Evolutionary conservation across 2,329 filamentous ascomycete species (phyloP).

Genomic region (Botryotinia calthae): DNA sequence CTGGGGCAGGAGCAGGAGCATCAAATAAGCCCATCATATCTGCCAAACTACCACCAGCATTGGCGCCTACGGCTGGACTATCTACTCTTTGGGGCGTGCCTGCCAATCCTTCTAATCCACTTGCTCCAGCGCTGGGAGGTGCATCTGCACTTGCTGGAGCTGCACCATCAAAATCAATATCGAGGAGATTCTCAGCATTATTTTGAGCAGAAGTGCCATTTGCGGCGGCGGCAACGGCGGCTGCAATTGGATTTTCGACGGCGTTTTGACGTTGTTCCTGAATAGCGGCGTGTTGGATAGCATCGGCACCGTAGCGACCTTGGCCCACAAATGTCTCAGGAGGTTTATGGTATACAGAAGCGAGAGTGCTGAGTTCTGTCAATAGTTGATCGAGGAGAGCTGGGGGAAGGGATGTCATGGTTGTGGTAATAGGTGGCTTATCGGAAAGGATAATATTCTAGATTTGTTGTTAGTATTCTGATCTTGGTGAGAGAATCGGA

Average conservation of each 20-base stretch:
- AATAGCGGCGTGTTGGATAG: constrained; percentile 91
- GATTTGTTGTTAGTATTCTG: not conserved
- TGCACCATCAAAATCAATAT: constrained; percentile 93
- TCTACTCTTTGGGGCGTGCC: constrained; percentile 68
- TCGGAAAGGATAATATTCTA: constrained; percentile 86
- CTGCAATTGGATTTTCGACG: constrained; percentile 90
- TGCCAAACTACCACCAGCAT: constrained; percentile 61
- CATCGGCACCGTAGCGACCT: constrained; percentile 88
- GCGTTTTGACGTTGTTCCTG: constrained; percentile 93
- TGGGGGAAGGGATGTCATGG: constrained; percentile 84
- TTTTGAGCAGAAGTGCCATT: constrained; percentile 56
- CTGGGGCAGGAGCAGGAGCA: constrained; percentile 32
- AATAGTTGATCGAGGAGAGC: constrained; percentile 87
- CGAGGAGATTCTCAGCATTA: constrained; percentile 91
- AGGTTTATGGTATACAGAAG: constrained; percentile 97
- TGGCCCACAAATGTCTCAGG: constrained; percentile 97
- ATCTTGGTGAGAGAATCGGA: constrained; percentile 31
- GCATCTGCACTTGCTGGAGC: constrained; percentile 83
- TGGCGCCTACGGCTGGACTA: constrained; percentile 52
- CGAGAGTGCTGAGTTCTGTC: constrained; percentile 85
- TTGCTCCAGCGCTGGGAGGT: constrained; percentile 50
- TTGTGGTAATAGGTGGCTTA: constrained; percentile 90
- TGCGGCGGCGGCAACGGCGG: constrained; percentile 69
- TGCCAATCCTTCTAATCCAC: constrained; percentile 52
- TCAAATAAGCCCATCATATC: constrained; percentile 76